Evolutionary conservation across 2,329 filamentous ascomycete genomes (phyloP), one percentile per base, ranked within the genome.

Genomic region (Hypoxylon sp.): DNA sequence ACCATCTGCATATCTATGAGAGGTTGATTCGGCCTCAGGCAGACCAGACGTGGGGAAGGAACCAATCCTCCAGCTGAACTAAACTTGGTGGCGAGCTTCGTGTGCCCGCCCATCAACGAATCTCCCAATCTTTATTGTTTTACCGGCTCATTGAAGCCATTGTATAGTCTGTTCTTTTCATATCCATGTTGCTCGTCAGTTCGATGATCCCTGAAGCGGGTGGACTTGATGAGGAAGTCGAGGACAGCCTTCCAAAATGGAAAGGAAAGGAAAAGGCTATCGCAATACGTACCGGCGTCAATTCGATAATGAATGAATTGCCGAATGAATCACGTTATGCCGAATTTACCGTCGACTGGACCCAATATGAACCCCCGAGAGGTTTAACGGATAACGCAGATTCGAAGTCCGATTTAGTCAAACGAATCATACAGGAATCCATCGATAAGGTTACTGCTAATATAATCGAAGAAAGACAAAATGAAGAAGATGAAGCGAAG

Each of bases 321-420:
- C 51, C 63, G 2, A 57, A n/a, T n/a, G n/a, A n/a, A n/a, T n/a
- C n/a, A n/a, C n/a, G n/a, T n/a, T n/a, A 65, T 16, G 64, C 69
- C 11, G 52, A 65, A 32, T 47, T 57, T 3, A 56, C 67, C 2
- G 66, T 73, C 23, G 73, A 78, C 60, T 81, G 79, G 76, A 72
- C 68, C 26, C 65, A 71, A 40, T 80, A 78, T 55, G 70, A 73
- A 2, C 77, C 78, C 3, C 80, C 80, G 0, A 58, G 63, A 7
- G 73, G 70, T 0, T 63, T 83, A 5, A 66, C 50, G 3, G 68
- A 73, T 20, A 60, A 68, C 0, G 69, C 72, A 11, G 71, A 73
- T 26, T 59, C 71, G 42, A 70, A 70, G 0, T 73, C 75, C 2
- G 69, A 75, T 3, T 64, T 75, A 5, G 65, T 82, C 1, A 57